A percentile compares a stretch with the other conserved stretches of the same genome.
phyloP scores from a whole-genome alignment of 768 basidiomycete species.

The Gymnopilus junonius region DNA sequence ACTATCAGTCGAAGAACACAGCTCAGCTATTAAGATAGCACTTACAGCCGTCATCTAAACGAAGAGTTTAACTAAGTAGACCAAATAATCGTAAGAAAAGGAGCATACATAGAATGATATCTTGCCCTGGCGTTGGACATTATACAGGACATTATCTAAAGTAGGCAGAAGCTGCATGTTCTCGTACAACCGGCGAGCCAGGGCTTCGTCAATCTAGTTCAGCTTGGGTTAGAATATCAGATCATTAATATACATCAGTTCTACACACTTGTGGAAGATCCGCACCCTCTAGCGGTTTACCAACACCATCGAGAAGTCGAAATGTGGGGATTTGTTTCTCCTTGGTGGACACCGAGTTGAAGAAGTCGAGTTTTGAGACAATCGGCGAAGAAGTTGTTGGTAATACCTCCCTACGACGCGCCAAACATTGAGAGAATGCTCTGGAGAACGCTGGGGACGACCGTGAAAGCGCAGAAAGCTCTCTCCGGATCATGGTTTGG shows the following conservation, averaged over 20 bases:
- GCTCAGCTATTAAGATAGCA: conserved; percentile 9
- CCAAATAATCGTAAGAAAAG: background rate
- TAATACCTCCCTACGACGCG: conserved; percentile 29
- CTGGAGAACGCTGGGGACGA: conserved; percentile 20
- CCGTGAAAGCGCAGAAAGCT: conserved; percentile 21
- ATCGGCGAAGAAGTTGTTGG: conserved; percentile 62
- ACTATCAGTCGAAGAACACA: conserved; percentile 2
- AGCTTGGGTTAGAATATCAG: background rate
- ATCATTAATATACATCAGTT: background rate
- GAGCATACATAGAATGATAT: conserved; percentile 84
- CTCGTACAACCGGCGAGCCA: conserved; percentile 77
- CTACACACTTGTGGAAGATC: conserved; percentile 71
- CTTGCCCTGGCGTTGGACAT: conserved; percentile 92
- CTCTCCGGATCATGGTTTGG: conserved; percentile 40
- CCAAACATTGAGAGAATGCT: conserved; percentile 21
- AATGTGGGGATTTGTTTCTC: conserved; percentile 81
- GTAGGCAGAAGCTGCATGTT: conserved; percentile 81
- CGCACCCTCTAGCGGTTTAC: conserved; percentile 73
- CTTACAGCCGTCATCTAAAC: conserved; percentile 82
- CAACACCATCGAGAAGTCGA: conserved; percentile 82
- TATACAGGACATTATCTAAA: conserved; percentile 87
- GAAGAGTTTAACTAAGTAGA: conserved; percentile 2
- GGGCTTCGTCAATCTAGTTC: conserved; percentile 64
- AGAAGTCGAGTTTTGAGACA: conserved; percentile 72
- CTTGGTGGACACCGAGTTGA: conserved; percentile 73